Evolutionary conservation across 805 yeast species (phyloP).

Genomic region (Yamadazyma scolyti): DNA sequence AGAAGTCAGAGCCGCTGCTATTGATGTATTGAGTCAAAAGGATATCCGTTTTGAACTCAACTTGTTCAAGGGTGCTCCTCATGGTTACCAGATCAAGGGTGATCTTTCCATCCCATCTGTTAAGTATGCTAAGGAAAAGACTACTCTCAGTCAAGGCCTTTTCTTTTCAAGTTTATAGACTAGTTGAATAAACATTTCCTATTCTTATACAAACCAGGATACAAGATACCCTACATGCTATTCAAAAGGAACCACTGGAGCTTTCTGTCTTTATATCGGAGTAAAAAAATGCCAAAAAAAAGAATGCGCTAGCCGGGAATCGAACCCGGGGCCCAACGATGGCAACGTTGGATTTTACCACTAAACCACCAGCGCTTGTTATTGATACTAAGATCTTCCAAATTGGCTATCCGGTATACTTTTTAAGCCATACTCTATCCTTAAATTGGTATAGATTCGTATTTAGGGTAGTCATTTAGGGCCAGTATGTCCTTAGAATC

Average conservation of each 20-base stretch:
- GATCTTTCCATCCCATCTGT: slow-evolving; percentile 51
- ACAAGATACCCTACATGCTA: too few relatives aligned
- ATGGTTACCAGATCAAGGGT: slow-evolving; percentile 79
- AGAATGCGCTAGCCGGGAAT: too few relatives aligned
- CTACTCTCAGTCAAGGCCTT: slow-evolving; percentile 41
- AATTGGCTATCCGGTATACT: too few relatives aligned
- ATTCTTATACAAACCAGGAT: not conserved
- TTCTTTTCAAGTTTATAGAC: slow-evolving; percentile 1
- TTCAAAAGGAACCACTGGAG: too few relatives aligned
- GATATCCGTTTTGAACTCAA: slow-evolving; percentile 55
- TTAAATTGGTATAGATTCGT: too few relatives aligned
- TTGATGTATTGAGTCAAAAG: slow-evolving; percentile 48
- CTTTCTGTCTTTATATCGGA: too few relatives aligned
- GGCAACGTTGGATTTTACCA: slow-evolving; percentile 31
- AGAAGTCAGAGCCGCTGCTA: slow-evolving; percentile 58
- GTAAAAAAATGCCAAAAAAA: too few relatives aligned
- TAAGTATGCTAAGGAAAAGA: slow-evolving; percentile 64
- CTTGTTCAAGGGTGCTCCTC: slow-evolving; percentile 56
- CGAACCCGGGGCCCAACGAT: slow-evolving; percentile 33
- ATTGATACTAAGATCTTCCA: too few relatives aligned
- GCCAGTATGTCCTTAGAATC: too few relatives aligned
- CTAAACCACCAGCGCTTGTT: slow-evolving; percentile 27
- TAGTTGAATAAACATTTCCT: not conserved
- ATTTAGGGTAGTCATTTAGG: too few relatives aligned
- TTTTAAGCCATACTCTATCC: too few relatives aligned